These are phyloP conservation scores for Pinus taeda DNA, from an alignment of 75 land plant genomes.

Conservation along the genomic window DNA sequence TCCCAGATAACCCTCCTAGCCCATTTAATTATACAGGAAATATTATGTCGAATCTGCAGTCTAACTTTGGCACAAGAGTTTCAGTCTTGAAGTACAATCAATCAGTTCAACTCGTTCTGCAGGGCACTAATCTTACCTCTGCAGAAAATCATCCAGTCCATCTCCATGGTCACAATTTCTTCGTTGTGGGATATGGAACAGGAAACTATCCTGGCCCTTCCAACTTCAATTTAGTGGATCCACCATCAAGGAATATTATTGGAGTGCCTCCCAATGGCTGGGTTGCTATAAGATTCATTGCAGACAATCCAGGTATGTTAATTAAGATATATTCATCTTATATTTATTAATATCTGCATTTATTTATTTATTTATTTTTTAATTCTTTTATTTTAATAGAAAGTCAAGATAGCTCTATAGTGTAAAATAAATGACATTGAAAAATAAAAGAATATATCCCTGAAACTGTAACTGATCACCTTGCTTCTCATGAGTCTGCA, in stretches of 20 bases:
- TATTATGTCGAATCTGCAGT: slow-evolving; percentile 8
- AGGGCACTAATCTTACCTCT: slow-evolving; percentile 26
- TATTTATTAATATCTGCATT: no score
- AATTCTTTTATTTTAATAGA: no score
- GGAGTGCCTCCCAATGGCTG: slow-evolving; percentile 40
- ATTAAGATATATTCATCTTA: no score
- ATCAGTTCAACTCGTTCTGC: slow-evolving; percentile 31
- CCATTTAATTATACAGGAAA: slow-evolving; percentile 28
- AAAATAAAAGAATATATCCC: no score
- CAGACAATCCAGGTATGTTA: slow-evolving; percentile 35
- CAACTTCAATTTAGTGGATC: slow-evolving; percentile 33
- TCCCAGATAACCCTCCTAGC: slow-evolving; percentile 31
- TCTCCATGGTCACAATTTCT: slow-evolving; percentile 38
- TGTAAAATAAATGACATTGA: no score
- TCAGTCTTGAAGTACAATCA: slow-evolving; percentile 21
- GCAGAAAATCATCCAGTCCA: slow-evolving; percentile 34
- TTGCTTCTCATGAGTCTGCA: no score
- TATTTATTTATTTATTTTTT: no score
- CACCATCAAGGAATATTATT: slow-evolving; percentile 30
- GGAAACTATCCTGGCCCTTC: slow-evolving; percentile 33
- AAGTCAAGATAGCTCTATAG: no score
- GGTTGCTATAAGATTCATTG: slow-evolving; percentile 34
- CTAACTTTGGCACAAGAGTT: slow-evolving; percentile 44
- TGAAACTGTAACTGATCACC: no score
- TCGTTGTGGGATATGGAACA: slow-evolving; percentile 27